Percentiles rank a stretch among this genome's conserved stretches.
Evolutionary conservation across 768 basidiomycete species (phyloP).

Genomic region (Chlorophyllum brunneum): DNA sequence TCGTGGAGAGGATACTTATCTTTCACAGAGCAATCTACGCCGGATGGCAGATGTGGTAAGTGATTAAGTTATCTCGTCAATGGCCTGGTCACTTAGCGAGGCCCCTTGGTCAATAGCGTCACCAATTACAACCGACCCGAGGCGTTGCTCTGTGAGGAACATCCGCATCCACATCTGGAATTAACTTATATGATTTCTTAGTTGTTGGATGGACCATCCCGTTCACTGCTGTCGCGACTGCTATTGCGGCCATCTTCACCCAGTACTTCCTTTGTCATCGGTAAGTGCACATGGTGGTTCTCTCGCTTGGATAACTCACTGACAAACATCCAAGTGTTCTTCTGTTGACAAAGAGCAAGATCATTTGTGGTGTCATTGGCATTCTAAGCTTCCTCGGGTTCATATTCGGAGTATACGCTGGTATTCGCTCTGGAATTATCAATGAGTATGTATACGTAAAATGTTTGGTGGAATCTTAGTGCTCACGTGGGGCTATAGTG

Average conservation of each 20-base stretch:
- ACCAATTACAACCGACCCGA: constrained; percentile 29
- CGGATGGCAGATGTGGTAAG: constrained; percentile 25
- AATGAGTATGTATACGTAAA: constrained; percentile 24
- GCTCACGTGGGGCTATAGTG: constrained; percentile 20
- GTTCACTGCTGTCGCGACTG: constrained; percentile 41
- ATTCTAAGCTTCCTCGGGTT: constrained; percentile 25
- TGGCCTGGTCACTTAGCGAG: no score
- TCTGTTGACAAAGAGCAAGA: constrained; percentile 23
- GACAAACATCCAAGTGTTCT: constrained; percentile 11
- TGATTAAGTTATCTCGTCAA: no score
- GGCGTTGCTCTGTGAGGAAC: constrained; percentile 23
- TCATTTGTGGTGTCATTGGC: constrained; percentile 15
- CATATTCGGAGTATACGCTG: constrained; percentile 34
- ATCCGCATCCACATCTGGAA: neutral
- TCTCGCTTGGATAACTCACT: constrained; percentile 13
- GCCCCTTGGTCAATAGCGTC: constrained; percentile 29
- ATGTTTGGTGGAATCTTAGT: neutral
- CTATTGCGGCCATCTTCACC: constrained; percentile 41
- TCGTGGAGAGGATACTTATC: neutral
- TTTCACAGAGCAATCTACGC: constrained; percentile 22
- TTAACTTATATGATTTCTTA: constrained; percentile 11
- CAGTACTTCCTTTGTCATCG: constrained; percentile 43
- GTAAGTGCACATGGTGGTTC: constrained; percentile 13
- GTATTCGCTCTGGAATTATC: constrained; percentile 34
- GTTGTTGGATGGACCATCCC: constrained; percentile 43